Conservation (phyloP, 1,139 yeast genomes). For the Meyerozyma smithsonii region DNA sequence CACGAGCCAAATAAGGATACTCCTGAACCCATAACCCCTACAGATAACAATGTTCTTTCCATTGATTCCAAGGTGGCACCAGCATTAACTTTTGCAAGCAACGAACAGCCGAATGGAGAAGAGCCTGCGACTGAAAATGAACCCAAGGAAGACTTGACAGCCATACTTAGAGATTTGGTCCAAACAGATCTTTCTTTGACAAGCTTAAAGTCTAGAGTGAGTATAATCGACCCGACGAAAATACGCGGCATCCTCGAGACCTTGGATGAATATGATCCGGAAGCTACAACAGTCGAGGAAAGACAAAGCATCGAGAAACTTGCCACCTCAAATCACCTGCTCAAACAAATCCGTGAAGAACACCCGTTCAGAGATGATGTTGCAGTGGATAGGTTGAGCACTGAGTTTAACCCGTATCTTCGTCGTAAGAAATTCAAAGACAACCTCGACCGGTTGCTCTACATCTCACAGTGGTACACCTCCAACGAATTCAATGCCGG, state of each 20-base stretch:
- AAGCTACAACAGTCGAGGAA: neutral
- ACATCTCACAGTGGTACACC: neutral
- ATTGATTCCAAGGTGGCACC: neutral
- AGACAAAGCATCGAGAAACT: neutral
- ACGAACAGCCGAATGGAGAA: neutral
- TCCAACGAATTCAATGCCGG: neutral
- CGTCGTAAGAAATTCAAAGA: slow-evolving; percentile 1
- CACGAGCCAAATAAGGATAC: neutral
- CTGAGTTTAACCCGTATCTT: neutral
- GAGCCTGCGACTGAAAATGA: neutral
- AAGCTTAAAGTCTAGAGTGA: neutral
- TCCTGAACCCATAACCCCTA: neutral
- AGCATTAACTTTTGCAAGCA: neutral
- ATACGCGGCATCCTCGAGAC: neutral
- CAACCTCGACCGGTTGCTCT: neutral
- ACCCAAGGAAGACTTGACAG: neutral
- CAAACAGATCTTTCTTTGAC: neutral
- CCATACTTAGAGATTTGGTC: neutral
- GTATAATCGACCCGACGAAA: neutral
- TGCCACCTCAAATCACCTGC: slow-evolving; percentile 6
- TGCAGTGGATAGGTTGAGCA: neutral
- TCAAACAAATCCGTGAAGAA: slow-evolving; percentile 7
- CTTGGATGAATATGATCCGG: neutral
- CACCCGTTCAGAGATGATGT: slow-evolving; percentile 7
- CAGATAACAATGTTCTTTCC: neutral